Conservation (phyloP, 2,329 filamentous ascomycete genomes). For the Claviceps maximensis region DNA sequence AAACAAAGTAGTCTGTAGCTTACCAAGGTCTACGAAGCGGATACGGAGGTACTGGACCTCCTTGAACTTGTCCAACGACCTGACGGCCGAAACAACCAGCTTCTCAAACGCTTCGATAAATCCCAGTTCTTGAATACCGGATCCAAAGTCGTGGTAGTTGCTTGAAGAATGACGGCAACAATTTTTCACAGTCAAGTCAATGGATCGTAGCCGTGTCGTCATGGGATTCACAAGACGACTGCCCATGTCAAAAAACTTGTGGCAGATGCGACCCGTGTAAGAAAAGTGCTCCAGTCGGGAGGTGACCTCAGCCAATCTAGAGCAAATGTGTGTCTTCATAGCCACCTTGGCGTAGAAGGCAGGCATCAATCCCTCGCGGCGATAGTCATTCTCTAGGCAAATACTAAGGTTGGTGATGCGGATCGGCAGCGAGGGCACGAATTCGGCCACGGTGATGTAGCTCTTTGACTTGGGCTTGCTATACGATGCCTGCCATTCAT, state of each 20-base stretch:
- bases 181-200: conserved; percentile 63
- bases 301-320: conserved; percentile 45
- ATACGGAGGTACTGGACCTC: conserved; percentile 54
- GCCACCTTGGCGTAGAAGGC: conserved; percentile 48
- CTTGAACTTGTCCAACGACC: conserved; percentile 43
- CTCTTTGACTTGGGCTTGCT: conserved; percentile 63
- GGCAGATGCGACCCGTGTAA: conserved; percentile 61
- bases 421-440: conserved; percentile 43
- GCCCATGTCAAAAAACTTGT: conserved; percentile 50
- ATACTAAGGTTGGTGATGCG: conserved; percentile 52
- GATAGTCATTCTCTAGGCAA: conserved; percentile 59
- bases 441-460: conserved; percentile 54
- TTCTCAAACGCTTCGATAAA: conserved; percentile 62
- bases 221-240: conserved; percentile 35
- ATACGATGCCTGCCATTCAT: conserved; percentile 49
- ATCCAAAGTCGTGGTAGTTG: conserved; percentile 38
- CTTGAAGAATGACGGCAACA: conserved; percentile 44
- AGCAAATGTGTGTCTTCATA: conserved; percentile 50
- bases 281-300: conserved; percentile 53
- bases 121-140: conserved; percentile 49
- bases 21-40: conserved; percentile 60
- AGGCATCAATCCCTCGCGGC: conserved; percentile 47
- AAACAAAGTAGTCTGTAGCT: conserved; percentile 12
- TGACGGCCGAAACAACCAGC: conserved; percentile 50
- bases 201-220: conserved; percentile 43